Evolutionary conservation across 306 rosid genomes (phyloP).

Genomic region (Cucurbita moschata): DNA sequence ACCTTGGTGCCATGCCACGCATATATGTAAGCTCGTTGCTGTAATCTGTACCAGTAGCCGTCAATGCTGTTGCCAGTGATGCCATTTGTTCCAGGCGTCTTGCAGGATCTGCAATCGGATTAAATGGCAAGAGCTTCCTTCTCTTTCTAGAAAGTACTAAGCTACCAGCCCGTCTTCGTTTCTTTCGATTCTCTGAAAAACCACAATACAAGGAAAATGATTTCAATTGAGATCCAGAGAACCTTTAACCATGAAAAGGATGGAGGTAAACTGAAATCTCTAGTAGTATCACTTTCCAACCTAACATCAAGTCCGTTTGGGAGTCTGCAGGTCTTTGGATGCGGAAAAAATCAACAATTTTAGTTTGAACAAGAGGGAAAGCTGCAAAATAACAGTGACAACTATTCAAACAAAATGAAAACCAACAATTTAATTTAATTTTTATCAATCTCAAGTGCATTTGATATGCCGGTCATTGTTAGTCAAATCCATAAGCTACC

Average conservation of each 20-base stretch:
- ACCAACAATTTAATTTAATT: neutral
- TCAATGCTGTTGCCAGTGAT: conserved; percentile 79
- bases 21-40: conserved; percentile 56
- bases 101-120: conserved; percentile 39
- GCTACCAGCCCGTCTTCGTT: conserved; percentile 34
- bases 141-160: conserved; percentile 55
- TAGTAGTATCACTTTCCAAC: conserved; percentile 12
- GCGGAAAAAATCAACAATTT: conserved; percentile 69
- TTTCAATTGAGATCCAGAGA: neutral
- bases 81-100: conserved; percentile 86
- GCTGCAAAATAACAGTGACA: conserved; percentile 26
- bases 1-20: conserved; percentile 63
- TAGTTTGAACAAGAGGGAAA: conserved; percentile 77
- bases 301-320: conserved; percentile 17
- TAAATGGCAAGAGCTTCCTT: conserved; percentile 44
- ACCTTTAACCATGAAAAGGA: neutral
- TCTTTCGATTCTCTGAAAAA: conserved; percentile 38
- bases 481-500: neutral
- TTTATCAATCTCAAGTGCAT: neutral
- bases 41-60: conserved; percentile 49
- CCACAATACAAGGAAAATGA: neutral
- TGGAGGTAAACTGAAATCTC: neutral
- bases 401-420: neutral
- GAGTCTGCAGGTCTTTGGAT: conserved; percentile 32
- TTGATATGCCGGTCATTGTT: neutral